phyloP scores from a whole-genome alignment of 495 filamentous ascomycete genomes.

The Trichoderma reesei region DNA sequence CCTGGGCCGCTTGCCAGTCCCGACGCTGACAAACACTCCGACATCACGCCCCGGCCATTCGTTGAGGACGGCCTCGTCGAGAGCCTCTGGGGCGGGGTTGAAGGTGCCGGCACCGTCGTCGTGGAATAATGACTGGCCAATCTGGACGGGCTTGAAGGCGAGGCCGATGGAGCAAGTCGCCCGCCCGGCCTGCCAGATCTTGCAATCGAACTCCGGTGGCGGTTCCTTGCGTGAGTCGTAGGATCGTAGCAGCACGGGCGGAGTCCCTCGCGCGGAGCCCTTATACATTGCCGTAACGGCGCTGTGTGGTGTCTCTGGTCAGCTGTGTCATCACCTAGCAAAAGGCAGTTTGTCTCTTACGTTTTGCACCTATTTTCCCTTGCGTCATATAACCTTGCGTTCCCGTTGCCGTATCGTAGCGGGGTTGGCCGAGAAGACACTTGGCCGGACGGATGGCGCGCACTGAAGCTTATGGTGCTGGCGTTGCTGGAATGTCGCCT shows the following conservation, averaged over 20 bases:
- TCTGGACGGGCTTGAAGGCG: constrained; percentile 91
- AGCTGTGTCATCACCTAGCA: neutral
- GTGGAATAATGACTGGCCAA: constrained; percentile 86
- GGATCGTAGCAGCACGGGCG: constrained; percentile 69
- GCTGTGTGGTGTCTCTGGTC: constrained; percentile 32
- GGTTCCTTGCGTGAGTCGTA: constrained; percentile 92
- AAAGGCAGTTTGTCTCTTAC: constrained; percentile 39
- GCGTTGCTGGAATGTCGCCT: constrained; percentile 48
- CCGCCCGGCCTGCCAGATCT: constrained; percentile 89
- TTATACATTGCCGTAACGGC: constrained; percentile 89
- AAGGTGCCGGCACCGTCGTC: constrained; percentile 89
- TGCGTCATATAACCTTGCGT: constrained; percentile 68
- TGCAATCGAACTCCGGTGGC: constrained; percentile 79
- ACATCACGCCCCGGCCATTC: constrained; percentile 92
- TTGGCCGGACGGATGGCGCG: constrained; percentile 33
- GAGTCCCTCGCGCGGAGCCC: constrained; percentile 55
- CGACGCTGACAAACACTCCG: constrained; percentile 81
- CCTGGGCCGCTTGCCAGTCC: constrained; percentile 79
- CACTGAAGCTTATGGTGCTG: constrained; percentile 51
- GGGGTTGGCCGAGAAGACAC: constrained; percentile 26
- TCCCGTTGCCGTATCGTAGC: constrained; percentile 48
- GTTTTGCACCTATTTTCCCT: constrained; percentile 86
- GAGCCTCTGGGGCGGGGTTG: constrained; percentile 74
- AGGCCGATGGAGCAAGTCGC: constrained; percentile 87
- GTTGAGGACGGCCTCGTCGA: constrained; percentile 84